Base-by-base conservation (phyloP, 805 yeast genomes). In the Vanderwaltozyma tropicalis region DNA sequence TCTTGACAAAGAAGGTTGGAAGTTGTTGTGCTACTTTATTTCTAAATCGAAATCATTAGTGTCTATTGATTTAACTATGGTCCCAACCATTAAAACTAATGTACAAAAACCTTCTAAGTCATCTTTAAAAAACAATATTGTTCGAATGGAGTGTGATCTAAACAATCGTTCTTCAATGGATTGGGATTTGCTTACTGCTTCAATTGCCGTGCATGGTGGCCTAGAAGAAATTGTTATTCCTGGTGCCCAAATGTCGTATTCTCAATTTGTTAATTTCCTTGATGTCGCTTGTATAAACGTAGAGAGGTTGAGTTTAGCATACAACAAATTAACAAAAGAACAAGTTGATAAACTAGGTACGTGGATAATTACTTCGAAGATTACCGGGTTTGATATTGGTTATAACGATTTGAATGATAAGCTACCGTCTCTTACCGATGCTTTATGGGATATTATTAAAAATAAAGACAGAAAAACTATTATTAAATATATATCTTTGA, bases 171-270 rank as follows among this genome's bases (percentile, higher is more conserved):
- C 80, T 4, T 85, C 78, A 38, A 75, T 78, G 76, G 87, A 88
- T 55, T 88, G 96, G 96, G 66, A 76, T 11, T 60, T 84, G 31
- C 66, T 89, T 40, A 78, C 80, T 5, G 89, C 87, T 2, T 76
- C 95, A 0, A 55, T 89, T 13, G 72, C 78, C 9, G 74, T 76
- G 5, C 67, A 92, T 45, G 82, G 82, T 28, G 89, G 94, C 12
- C 67, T 88, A 15, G 94, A 81, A 43, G 95, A 85, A 52, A 63
- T 88, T 35, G 71, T 84, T 17, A 58, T 89, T 35, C 81, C 84
- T 20, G 96, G 96, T 35, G 86, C 95, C 43, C 72, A 80, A 52
- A 80, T 75, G 75, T 46, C 54, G 4, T 41, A 52, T 17, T 68
- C 67, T 5, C 80, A 80, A 47, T 66, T 83, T 28, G 65, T 64